phyloP scores from a whole-genome alignment of 176 grass and related monocot species.

The Pharus latifolius region DNA sequence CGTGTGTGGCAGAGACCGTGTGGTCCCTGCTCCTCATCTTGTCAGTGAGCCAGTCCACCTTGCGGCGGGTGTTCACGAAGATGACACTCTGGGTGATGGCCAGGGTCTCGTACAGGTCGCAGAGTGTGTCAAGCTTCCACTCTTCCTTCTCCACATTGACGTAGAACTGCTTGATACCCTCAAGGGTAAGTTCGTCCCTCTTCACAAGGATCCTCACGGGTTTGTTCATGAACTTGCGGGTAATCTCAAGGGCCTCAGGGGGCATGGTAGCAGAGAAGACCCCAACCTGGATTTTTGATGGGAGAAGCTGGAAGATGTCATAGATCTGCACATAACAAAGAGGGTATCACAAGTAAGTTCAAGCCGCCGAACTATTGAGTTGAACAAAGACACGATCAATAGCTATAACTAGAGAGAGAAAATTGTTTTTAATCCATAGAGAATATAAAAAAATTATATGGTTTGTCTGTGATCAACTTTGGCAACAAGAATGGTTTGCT shows the following conservation, averaged over 20 bases:
- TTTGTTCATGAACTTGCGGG: constrained; percentile 75
- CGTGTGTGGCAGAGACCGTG: constrained; percentile 62
- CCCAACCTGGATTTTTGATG: constrained; percentile 60
- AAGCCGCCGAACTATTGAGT: background rate
- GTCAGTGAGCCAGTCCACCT: constrained; percentile 86
- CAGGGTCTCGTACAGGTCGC: constrained; percentile 60
- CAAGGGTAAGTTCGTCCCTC: constrained; percentile 74
- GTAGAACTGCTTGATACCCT: constrained; percentile 80
- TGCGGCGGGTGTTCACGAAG: constrained; percentile 78
- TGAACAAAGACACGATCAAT: background rate
- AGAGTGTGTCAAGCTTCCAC: constrained; percentile 78
- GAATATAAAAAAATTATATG: too few species aligned
- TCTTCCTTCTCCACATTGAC: constrained; percentile 71
- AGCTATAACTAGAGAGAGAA: too few species aligned
- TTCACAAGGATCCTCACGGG: constrained; percentile 74
- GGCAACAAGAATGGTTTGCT: too few species aligned
- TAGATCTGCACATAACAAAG: constrained; percentile 48
- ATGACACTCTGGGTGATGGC: constrained; percentile 84
- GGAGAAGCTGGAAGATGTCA: constrained; percentile 79
- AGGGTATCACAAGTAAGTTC: background rate
- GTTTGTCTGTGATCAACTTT: too few species aligned
- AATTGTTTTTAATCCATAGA: too few species aligned
- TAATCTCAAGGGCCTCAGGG: constrained; percentile 68
- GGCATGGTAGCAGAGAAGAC: constrained; percentile 92
- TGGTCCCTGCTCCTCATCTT: constrained; percentile 78